Percentiles rank a stretch among this genome's conserved stretches.
Conservation (phyloP, 2,329 filamentous ascomycete species). For the Xylaria sp. region DNA sequence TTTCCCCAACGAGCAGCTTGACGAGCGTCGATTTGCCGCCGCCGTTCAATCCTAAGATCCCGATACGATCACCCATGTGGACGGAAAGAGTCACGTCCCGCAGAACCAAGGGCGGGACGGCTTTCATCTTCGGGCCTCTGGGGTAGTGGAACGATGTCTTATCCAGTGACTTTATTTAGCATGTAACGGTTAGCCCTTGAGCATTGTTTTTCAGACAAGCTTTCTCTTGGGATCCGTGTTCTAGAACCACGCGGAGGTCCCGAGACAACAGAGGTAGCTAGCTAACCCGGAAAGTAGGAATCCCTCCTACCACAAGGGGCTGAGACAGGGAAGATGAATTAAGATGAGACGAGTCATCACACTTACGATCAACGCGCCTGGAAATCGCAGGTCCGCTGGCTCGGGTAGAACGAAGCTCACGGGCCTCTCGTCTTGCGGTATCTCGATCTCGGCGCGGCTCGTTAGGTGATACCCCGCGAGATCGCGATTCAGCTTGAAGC, state of each 20-base stretch:
- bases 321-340: background rate
- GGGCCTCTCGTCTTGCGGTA: slow-evolving; percentile 71
- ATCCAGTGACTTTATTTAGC: slow-evolving; percentile 66
- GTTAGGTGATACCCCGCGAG: slow-evolving; percentile 69
- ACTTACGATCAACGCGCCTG: slow-evolving; percentile 70
- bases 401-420: slow-evolving; percentile 69
- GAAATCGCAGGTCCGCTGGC: slow-evolving; percentile 77
- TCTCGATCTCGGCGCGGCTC: slow-evolving; percentile 74
- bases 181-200: background rate
- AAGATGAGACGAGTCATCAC: background rate
- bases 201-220: background rate
- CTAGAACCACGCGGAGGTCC: background rate
- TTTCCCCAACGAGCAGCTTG: slow-evolving; percentile 72
- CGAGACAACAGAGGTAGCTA: background rate
- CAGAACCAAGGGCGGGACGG: slow-evolving; percentile 60
- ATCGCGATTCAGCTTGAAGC: slow-evolving; percentile 86
- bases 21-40: slow-evolving; percentile 84
- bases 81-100: slow-evolving; percentile 75
- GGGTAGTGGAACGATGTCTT: slow-evolving; percentile 74
- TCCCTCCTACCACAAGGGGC: background rate
- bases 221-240: background rate
- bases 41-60: slow-evolving; percentile 82
- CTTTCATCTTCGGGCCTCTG: slow-evolving; percentile 43
- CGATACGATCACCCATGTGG: slow-evolving; percentile 77
- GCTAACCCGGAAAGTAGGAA: background rate